Conservation (phyloP, 768 basidiomycete species). For the Roridomyces roridus region DNA sequence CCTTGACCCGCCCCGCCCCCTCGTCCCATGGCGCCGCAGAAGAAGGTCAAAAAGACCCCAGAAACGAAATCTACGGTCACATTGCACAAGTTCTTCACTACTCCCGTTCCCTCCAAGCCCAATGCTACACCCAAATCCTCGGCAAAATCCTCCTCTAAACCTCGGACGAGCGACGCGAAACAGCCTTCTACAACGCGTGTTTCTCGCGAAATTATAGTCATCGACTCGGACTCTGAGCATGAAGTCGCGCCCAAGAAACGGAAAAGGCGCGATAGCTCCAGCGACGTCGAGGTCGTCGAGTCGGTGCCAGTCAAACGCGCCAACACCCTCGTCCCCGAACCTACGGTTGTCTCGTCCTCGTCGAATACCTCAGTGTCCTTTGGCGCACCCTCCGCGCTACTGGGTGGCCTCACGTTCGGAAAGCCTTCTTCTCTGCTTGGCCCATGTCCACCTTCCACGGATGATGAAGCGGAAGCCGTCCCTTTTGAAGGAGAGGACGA, state of each 20-base stretch:
- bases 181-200: not conserved
- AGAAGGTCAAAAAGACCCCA: slow-evolving; percentile 6
- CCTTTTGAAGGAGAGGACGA: slow-evolving; percentile 45
- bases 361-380: slow-evolving; percentile 13
- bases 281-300: slow-evolving; percentile 26
- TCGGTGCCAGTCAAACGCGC: slow-evolving; percentile 13
- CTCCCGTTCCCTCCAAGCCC: slow-evolving; percentile 5
- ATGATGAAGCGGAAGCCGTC: slow-evolving; percentile 26
- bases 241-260: slow-evolving; percentile 27
- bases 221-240: slow-evolving; percentile 67
- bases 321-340: not conserved
- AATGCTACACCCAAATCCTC: not conserved
- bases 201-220: slow-evolving; percentile 56
- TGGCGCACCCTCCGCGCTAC: slow-evolving; percentile 27
- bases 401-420: slow-evolving; percentile 18
- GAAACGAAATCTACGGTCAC: slow-evolving; percentile 5
- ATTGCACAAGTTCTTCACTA: slow-evolving; percentile 21
- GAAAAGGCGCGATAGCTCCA: slow-evolving; percentile 29
- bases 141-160: not conserved
- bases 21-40: slow-evolving; percentile 17
- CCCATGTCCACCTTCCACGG: not conserved
- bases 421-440: slow-evolving; percentile 16
- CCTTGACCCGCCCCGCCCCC: too few species aligned
- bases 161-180: not conserved
- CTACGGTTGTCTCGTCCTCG: not conserved